Evolutionary conservation across 345 rosid species (phyloP).

Genomic region (Pistacia atlantica): DNA sequence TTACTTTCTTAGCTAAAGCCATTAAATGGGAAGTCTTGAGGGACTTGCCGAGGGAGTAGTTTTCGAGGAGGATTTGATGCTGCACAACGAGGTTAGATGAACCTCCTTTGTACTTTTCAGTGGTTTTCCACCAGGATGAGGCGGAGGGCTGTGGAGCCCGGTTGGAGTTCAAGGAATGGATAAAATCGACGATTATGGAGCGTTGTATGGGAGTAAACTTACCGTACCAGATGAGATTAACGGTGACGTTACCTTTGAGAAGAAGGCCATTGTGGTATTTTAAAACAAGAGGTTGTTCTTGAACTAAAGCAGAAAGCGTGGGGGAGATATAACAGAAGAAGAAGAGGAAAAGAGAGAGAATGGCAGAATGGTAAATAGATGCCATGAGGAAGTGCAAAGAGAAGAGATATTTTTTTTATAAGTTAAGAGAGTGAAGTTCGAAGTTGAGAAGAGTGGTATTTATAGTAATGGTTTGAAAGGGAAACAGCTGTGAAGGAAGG

Average conservation of each 20-base stretch:
- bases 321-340: conserved; percentile 17
- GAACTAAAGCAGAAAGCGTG: conserved; percentile 52
- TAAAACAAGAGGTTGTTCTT: conserved; percentile 76
- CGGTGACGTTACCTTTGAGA: conserved; percentile 61
- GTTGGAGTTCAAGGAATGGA: conserved; percentile 51
- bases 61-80: conserved; percentile 58
- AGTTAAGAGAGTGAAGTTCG: neutral
- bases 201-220: conserved; percentile 68
- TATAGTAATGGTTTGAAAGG: conserved; percentile 17
- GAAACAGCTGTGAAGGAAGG: conserved; percentile 28
- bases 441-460: neutral
- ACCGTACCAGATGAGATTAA: conserved; percentile 91
- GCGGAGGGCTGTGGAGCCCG: conserved; percentile 46
- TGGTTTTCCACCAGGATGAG: conserved; percentile 82
- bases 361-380: conserved; percentile 36
- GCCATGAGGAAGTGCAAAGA: conserved; percentile 34
- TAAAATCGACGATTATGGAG: conserved; percentile 71
- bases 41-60: conserved; percentile 63
- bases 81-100: conserved; percentile 48
- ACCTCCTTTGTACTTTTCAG: conserved; percentile 69
- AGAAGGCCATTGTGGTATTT: conserved; percentile 70
- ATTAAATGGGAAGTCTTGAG: conserved; percentile 49
- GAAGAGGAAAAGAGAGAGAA: conserved; percentile 20
- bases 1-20: conserved; percentile 55
- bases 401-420: too few species aligned